Evolutionary conservation across 2,329 filamentous ascomycete species (phyloP).

Genomic region (Penicillium sp.): DNA sequence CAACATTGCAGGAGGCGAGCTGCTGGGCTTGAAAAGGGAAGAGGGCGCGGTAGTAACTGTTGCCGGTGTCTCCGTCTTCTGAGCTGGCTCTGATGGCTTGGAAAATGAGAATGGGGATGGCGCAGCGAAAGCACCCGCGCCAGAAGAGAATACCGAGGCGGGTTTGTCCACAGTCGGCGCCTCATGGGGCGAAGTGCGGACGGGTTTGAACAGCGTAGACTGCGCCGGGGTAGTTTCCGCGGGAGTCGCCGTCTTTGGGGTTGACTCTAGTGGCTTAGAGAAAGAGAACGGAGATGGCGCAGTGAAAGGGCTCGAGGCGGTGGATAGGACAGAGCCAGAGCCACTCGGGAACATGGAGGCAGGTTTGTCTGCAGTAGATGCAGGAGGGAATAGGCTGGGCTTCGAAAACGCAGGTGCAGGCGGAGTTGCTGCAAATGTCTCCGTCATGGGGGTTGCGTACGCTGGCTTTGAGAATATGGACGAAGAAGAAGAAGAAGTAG

Average conservation of each 20-base stretch:
- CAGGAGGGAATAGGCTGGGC: background rate
- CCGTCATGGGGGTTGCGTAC: background rate
- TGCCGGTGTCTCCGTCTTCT: background rate
- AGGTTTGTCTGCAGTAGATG: background rate
- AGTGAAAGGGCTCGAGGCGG: background rate
- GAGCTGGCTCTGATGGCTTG: background rate
- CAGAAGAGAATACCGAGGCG: too few species aligned
- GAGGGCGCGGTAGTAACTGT: background rate
- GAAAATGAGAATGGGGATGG: slow-evolving; percentile 3
- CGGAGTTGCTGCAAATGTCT: background rate
- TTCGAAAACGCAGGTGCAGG: background rate
- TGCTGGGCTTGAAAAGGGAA: background rate
- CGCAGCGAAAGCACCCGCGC: background rate
- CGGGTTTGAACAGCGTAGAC: background rate
- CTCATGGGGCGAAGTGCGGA: background rate
- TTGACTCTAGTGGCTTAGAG: background rate
- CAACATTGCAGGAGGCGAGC: background rate
- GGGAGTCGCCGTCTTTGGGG: background rate
- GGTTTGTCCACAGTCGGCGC: too few species aligned
- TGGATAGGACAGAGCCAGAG: background rate
- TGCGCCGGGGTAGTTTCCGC: background rate
- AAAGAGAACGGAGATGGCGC: slow-evolving; percentile 2
- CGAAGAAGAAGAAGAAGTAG: background rate
- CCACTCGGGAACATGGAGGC: background rate
- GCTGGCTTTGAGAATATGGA: background rate